phyloP scores from a whole-genome alignment of 2,329 filamentous ascomycete species.

The Alternaria infectoria region DNA sequence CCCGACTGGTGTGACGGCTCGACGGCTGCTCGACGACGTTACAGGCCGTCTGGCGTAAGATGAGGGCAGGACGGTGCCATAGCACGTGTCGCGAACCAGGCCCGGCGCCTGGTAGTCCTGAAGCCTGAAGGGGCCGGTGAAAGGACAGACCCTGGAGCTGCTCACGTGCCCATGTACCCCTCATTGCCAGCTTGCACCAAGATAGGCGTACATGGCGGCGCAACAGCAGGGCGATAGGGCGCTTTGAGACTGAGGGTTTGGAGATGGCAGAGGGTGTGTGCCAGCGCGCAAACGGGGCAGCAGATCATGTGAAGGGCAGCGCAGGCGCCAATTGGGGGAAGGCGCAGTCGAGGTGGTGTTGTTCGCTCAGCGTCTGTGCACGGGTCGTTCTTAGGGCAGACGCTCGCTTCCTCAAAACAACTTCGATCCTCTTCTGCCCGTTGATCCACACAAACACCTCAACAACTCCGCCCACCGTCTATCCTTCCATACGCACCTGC shows the following conservation, averaged over 20 bases:
- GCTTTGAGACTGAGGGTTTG: background rate
- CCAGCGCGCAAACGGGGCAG: conserved; percentile 13
- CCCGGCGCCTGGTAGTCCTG: background rate
- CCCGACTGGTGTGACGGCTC: conserved; percentile 35
- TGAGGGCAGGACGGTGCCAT: background rate
- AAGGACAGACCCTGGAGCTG: conserved; percentile 6
- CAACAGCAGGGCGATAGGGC: background rate
- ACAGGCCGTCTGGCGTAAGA: conserved; percentile 4
- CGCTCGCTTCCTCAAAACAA: conserved; percentile 42
- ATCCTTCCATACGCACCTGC: conserved; percentile 35
- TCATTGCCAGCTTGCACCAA: conserved; percentile 9
- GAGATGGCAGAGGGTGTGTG: background rate
- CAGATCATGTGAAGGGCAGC: conserved; percentile 25
- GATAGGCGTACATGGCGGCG: background rate
- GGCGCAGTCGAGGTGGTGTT: conserved; percentile 30
- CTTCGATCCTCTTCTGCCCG: conserved; percentile 27
- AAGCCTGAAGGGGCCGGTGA: background rate
- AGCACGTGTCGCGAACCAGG: conserved; percentile 9
- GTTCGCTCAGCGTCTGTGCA: conserved; percentile 16
- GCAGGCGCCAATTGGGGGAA: conserved; percentile 25
- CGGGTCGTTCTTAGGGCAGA: conserved; percentile 23
- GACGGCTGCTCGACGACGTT: conserved; percentile 16
- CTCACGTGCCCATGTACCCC: conserved; percentile 24
- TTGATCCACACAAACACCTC: conserved; percentile 33
- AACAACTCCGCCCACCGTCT: conserved; percentile 27